Evolutionary conservation across 2,329 filamentous ascomycete species (phyloP).

Genomic region (Myriosclerotinia curreyana): DNA sequence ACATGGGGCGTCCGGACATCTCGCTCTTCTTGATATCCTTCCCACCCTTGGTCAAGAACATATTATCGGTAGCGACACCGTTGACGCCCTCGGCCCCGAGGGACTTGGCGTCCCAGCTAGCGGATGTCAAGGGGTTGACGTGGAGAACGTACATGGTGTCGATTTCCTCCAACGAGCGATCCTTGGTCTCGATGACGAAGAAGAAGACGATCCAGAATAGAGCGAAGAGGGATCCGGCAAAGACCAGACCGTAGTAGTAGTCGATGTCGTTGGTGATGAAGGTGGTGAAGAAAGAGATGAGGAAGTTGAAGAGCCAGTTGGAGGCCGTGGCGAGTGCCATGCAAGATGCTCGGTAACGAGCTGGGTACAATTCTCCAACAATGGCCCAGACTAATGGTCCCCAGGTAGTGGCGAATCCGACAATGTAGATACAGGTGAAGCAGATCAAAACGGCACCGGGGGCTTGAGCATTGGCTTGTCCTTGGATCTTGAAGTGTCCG

Average conservation of each 20-base stretch:
- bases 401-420: conserved; percentile 67
- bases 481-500: conserved; percentile 46
- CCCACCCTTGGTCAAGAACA: conserved; percentile 25
- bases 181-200: conserved; percentile 72
- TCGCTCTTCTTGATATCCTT: conserved; percentile 29
- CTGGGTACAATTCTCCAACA: conserved; percentile 64
- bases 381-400: conserved; percentile 67
- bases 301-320: conserved; percentile 69
- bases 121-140: conserved; percentile 46
- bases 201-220: conserved; percentile 70
- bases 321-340: conserved; percentile 60
- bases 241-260: conserved; percentile 65
- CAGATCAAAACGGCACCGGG: conserved; percentile 61
- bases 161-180: conserved; percentile 72
- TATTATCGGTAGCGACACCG: conserved; percentile 23
- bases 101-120: conserved; percentile 33
- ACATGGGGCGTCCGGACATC: conserved; percentile 22
- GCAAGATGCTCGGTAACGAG: conserved; percentile 56
- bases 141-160: conserved; percentile 68
- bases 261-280: conserved; percentile 71
- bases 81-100: conserved; percentile 27
- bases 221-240: conserved; percentile 65
- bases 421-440: conserved; percentile 64
- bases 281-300: conserved; percentile 73
- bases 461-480: conserved; percentile 45